These are phyloP conservation scores for Rhododendron henanense DNA, from an alignment of 148 eudicot genomes.

Conservation along the genomic window DNA sequence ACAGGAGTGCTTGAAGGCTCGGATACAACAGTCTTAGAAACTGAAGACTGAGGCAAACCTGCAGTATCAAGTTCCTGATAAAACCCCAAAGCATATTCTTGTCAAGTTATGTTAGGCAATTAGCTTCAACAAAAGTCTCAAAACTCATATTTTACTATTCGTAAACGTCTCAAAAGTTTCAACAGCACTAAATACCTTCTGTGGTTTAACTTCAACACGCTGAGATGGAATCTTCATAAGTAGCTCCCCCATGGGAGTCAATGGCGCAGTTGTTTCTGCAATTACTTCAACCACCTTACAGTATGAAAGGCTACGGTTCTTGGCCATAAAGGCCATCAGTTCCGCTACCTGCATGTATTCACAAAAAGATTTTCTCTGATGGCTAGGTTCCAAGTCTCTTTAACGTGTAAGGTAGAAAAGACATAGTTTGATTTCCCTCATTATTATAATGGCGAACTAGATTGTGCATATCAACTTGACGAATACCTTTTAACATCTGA, in stretches of 20 bases:
- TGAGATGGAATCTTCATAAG: slow-evolving; percentile 69
- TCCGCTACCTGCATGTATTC: slow-evolving; percentile 68
- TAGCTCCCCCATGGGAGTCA: slow-evolving; percentile 69
- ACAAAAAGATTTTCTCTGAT: neutral
- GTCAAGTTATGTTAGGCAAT: neutral
- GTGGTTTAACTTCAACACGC: slow-evolving; percentile 30
- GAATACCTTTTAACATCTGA: neutral
- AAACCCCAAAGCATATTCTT: slow-evolving; percentile 5
- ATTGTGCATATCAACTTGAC: neutral
- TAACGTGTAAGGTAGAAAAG: neutral
- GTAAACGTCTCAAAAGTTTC: neutral
- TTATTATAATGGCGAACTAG: neutral
- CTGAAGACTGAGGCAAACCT: slow-evolving; percentile 17
- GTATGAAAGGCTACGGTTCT: slow-evolving; percentile 57
- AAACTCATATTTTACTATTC: neutral
- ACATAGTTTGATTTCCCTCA: neutral
- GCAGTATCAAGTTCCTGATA: slow-evolving; percentile 34
- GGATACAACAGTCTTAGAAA: slow-evolving; percentile 18
- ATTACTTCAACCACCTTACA: slow-evolving; percentile 83
- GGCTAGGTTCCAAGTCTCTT: neutral
- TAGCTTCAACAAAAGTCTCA: neutral
- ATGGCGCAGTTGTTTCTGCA: slow-evolving; percentile 87
- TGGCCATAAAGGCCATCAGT: slow-evolving; percentile 79
- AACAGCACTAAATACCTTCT: slow-evolving; percentile 25
- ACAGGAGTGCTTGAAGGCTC: slow-evolving; percentile 24